phyloP scores from a whole-genome alignment of 345 rosid species.

The Brassica juncea region DNA sequence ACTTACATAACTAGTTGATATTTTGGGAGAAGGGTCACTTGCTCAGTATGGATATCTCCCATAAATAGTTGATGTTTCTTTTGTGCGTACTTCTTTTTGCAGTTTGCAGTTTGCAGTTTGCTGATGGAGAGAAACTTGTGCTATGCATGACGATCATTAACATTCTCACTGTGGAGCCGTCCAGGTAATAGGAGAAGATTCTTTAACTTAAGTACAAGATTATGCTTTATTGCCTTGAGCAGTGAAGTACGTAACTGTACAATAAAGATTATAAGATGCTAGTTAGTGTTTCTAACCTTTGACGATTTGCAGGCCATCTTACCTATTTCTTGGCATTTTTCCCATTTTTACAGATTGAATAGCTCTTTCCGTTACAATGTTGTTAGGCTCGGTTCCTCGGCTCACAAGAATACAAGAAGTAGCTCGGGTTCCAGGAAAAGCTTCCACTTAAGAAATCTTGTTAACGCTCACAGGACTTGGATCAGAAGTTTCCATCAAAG shows the following conservation, averaged over 20 bases:
- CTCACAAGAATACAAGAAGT: slow-evolving; percentile 5
- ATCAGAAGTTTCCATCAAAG: slow-evolving; percentile 20
- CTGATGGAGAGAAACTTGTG: slow-evolving; percentile 17
- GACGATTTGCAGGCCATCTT: slow-evolving; percentile 14
- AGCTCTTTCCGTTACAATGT: slow-evolving; percentile 11
- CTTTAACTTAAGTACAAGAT: slow-evolving; percentile 15
- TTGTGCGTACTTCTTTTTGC: slow-evolving; percentile 10
- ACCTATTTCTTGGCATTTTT: slow-evolving; percentile 17
- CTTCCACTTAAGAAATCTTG: background rate
- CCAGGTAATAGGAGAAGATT: slow-evolving; percentile 5
- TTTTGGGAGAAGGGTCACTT: background rate
- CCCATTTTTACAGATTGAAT: background rate
- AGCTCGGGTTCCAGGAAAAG: slow-evolving; percentile 2
- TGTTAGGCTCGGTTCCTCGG: slow-evolving; percentile 19
- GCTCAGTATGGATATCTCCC: background rate
- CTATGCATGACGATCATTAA: slow-evolving; percentile 15
- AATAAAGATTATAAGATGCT: background rate
- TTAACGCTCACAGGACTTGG: slow-evolving; percentile 12
- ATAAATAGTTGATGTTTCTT: background rate
- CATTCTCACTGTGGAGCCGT: slow-evolving; percentile 6
- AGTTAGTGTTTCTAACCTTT: slow-evolving; percentile 16
- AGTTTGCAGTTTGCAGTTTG: slow-evolving; percentile 23
- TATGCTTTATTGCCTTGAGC: slow-evolving; percentile 6
- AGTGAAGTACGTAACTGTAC: background rate
- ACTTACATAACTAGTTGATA: background rate